Conservation (phyloP, 2,329 filamentous ascomycete species). For the Nothophoma quercina region DNA sequence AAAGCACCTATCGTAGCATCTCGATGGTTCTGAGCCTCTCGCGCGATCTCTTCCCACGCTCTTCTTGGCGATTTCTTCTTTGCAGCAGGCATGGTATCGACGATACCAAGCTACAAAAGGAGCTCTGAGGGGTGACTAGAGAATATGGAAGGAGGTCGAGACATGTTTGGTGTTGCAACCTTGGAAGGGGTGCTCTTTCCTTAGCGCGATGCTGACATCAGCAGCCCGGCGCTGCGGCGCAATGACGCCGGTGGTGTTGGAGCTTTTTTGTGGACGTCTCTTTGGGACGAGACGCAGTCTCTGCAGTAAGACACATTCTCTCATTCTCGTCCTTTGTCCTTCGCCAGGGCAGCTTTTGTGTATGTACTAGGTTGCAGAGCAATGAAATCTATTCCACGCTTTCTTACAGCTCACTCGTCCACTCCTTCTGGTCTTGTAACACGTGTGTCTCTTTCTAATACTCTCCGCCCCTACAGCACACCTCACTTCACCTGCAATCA, state of each 20-base stretch:
- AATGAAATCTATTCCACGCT: slow-evolving; percentile 36
- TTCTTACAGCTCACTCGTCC: slow-evolving; percentile 28
- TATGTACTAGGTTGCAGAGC: slow-evolving; percentile 32
- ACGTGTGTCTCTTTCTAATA: slow-evolving; percentile 32
- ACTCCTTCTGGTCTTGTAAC: slow-evolving; percentile 26
- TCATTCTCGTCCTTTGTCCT: slow-evolving; percentile 16
- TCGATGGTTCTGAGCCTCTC: slow-evolving; percentile 38
- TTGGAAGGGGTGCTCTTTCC: neutral
- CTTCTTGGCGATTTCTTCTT: slow-evolving; percentile 14
- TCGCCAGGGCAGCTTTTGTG: slow-evolving; percentile 16
- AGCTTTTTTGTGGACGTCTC: slow-evolving; percentile 16
- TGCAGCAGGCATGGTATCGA: neutral
- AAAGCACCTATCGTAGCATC: slow-evolving; percentile 32
- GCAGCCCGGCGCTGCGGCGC: slow-evolving; percentile 4
- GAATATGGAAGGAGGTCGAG: neutral
- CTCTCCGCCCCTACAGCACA: slow-evolving; percentile 17
- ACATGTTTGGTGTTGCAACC: neutral
- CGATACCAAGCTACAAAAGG: too few relatives aligned
- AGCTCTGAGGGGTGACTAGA: too few relatives aligned
- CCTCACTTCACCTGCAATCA: slow-evolving; percentile 21
- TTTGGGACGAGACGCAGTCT: slow-evolving; percentile 8
- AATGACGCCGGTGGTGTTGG: slow-evolving; percentile 2
- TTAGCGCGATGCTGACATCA: slow-evolving; percentile 1
- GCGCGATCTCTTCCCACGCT: slow-evolving; percentile 36
- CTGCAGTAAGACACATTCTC: slow-evolving; percentile 13